These are phyloP conservation scores for Solanum hybrid DNA, from an alignment of 305 asterid genomes.

Conservation along the genomic window DNA sequence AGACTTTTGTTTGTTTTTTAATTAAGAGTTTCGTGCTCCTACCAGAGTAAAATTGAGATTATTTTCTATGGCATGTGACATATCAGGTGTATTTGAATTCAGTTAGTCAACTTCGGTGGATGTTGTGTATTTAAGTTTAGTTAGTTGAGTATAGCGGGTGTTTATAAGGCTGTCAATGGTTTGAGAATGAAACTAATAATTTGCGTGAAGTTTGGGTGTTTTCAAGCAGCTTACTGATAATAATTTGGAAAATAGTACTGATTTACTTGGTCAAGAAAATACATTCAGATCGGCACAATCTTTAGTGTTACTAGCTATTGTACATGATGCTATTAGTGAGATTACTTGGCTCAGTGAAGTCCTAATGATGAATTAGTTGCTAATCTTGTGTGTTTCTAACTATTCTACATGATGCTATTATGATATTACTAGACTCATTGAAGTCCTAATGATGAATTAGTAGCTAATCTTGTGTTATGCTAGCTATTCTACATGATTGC, in stretches of 20 bases:
- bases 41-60: neutral
- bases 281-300: neutral
- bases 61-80: too few species aligned
- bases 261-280: neutral
- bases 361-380: neutral
- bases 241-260: neutral
- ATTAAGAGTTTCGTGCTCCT: too few species aligned
- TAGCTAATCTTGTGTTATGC: too few species aligned
- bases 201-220: neutral
- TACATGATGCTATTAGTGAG: neutral
- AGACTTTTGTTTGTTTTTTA: neutral
- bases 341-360: neutral
- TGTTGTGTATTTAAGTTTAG: neutral
- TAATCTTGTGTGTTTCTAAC: neutral
- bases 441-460: neutral
- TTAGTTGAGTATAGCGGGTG: neutral
- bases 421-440: neutral
- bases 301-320: neutral
- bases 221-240: neutral
- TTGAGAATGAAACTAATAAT: too few species aligned
- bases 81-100: too few species aligned
- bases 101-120: too few species aligned
- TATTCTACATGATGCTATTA: neutral
- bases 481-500: too few species aligned
- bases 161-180: neutral